A percentile compares a stretch with the other conserved stretches of the same genome.
These are phyloP conservation scores for Penicillium sumatraense DNA, from an alignment of 2,329 filamentous ascomycete species.

Conservation along the genomic window DNA sequence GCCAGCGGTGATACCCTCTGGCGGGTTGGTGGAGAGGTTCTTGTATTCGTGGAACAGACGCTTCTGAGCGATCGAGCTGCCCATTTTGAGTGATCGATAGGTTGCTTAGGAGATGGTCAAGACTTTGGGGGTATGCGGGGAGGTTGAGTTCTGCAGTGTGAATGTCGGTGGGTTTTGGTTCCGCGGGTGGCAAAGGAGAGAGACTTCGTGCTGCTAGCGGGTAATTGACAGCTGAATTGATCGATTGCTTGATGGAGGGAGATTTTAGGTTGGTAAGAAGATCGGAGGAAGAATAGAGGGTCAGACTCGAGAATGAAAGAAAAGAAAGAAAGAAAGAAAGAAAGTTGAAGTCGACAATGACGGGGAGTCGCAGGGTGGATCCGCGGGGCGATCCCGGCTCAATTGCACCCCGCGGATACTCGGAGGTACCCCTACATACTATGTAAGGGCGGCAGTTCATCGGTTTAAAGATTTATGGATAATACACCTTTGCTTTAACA, in stretches of 20 bases:
- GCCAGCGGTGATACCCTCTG: slow-evolving; percentile 96
- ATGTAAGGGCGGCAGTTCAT: too few species aligned
- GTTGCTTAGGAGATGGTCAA: not conserved
- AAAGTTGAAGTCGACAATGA: not conserved
- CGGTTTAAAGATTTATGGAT: too few species aligned
- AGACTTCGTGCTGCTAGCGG: not conserved
- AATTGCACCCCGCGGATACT: too few species aligned
- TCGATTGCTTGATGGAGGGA: not conserved
- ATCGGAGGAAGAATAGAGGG: not conserved
- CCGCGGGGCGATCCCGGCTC: slow-evolving; percentile 11
- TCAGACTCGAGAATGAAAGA: not conserved
- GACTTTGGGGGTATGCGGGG: slow-evolving; percentile 1
- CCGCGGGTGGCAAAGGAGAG: slow-evolving; percentile 14
- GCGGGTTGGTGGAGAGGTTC: slow-evolving; percentile 87
- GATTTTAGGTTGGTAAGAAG: not conserved
- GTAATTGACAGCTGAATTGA: not conserved
- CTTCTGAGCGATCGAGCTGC: slow-evolving; percentile 62
- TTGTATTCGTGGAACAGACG: slow-evolving; percentile 97
- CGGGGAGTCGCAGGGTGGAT: slow-evolving; percentile 9
- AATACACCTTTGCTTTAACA: too few species aligned
- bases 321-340: not conserved
- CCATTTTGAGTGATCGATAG: slow-evolving; percentile 38
- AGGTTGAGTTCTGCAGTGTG: slow-evolving; percentile 15
- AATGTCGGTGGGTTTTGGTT: slow-evolving; percentile 8
- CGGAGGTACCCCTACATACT: too few species aligned